Evolutionary conservation across 2,329 filamentous ascomycete species (phyloP), one percentile per base, ranked within the genome.

Genomic region (Ceratocystis albifundus): DNA sequence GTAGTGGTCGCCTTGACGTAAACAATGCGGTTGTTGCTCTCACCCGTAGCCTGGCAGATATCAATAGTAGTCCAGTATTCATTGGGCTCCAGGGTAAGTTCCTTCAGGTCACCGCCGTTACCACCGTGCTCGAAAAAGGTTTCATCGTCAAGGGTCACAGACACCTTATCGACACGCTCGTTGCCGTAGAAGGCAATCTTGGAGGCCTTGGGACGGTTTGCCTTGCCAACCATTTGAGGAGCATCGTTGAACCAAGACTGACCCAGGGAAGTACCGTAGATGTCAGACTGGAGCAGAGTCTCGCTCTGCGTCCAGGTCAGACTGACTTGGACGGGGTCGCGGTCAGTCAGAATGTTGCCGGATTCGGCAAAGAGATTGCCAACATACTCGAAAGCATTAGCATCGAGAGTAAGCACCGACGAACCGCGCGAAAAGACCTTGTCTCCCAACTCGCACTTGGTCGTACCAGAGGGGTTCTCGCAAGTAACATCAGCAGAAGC

Each of bases 401-500:
- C 81, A 0, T 71, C 69, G 2, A 86, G 76, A 36, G 71, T 72
- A 3, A 84, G 70, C 2, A 79, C 69, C 20, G 77, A 70, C n/a
- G 77, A 78, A 32, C 78, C 77, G 45, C 84, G 80, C 75, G 83
- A 87, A 70, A 86, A 81, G 61, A 86, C 76, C 74, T 88, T 88
- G 74, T 88, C 86, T 45, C 88, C 84, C 2, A 80, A 83, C 75
- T 88, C 86, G 73, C 86, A 88, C 3, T 73, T 72, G 78, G 61
- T 78, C 61, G 74, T 78, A 0, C 76, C 76, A 32, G 79, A 79
- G 0, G 85, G 85, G 70, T 85, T 86, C n/a, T 74, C 73, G 74
- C 86, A 88, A 15, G 82, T 65, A 20, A 74, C 69, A 70, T 81
- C 76, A 32, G 71, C 70, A 12, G 75, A 73, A 0, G 83, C 82